These are phyloP conservation scores for Rhypophila decipiens DNA, from an alignment of 495 filamentous ascomycete species.

Conservation along the genomic window DNA sequence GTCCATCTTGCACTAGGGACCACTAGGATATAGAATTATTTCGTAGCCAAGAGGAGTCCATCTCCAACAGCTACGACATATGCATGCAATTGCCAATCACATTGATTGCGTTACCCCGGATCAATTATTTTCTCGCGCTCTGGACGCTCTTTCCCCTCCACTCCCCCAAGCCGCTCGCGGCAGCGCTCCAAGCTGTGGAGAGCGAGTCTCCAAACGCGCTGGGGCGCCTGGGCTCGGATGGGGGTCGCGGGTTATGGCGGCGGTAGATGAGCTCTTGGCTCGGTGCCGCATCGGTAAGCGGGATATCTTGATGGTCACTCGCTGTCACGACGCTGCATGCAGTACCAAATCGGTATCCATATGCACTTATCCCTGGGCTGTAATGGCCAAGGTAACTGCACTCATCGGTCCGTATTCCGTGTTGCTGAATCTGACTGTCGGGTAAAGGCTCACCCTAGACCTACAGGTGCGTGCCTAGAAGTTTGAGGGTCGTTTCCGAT, in stretches of 20 bases:
- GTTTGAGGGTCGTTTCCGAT: too few species aligned
- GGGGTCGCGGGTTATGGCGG: conserved; percentile 8
- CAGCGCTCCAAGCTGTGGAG: conserved; percentile 5
- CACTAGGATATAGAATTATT: too few species aligned
- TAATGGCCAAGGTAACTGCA: conserved; percentile 1
- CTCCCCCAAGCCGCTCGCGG: conserved; percentile 4
- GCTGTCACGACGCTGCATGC: too few species aligned
- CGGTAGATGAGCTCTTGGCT: conserved; percentile 10
- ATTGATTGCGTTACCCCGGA: too few species aligned
- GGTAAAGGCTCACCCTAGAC: conserved; percentile 16
- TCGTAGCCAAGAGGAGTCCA: not conserved
- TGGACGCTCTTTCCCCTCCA: conserved; percentile 1
- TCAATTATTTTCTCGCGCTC: not conserved
- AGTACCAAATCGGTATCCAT: not conserved
- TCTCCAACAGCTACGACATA: not conserved
- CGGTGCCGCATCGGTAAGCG: conserved; percentile 1
- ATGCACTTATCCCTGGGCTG: too few species aligned
- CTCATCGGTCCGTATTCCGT: conserved; percentile 7
- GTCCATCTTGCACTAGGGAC: too few species aligned
- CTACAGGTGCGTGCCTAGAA: too few species aligned
- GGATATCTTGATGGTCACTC: conserved; percentile 7
- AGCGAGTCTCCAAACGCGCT: conserved; percentile 1
- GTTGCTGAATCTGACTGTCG: conserved; percentile 1
- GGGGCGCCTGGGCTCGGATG: not conserved
- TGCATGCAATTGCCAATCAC: not conserved